Evolutionary conservation across 192 early-diverging fungal genomes (phyloP), one percentile per base, ranked within the genome.

Genomic region (Umbelopsis ramanniana): DNA sequence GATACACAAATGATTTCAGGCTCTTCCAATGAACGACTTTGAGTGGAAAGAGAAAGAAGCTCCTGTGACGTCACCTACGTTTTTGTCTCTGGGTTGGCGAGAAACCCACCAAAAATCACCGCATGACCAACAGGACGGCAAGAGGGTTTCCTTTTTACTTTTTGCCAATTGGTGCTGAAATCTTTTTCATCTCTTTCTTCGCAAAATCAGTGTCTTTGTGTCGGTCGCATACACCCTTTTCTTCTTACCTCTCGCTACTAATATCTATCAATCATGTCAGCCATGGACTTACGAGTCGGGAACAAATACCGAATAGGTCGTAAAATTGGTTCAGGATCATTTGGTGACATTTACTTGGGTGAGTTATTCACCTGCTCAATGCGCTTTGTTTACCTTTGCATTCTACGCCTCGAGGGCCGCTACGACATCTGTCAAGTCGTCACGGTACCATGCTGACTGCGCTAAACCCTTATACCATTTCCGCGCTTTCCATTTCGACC

Each of bases 291-390:
- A 76, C 80, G 94, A 77, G 93, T 98, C 63, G 95, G 91, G 75
- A 93, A 93, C 84, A 95, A 93, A 84, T 98, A 92, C 87, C 86
- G 92, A 72, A 91, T 98, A 69, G 94, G 94, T 52, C 87, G 93
- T 67, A 98, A 97, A 85, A 94, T 98, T 81, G 96, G 96, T 63
- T 91, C 91, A 52, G 96, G 96, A 66, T 94, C 92, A 55, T 98
- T 98, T 89, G 96, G 96, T 66, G 96, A 97, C 78, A 95, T 98
- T 78, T 97, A 92, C 79, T 89, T 96, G 52, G 93, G 93, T 93
- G 78, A 78, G 84, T 72, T 2, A 35, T 7, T n/a, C n/a, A n/a
- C n/a, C n/a, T n/a, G n/a, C 23, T 15, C 14, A 63, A 14, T 14
- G 4, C 9, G 23, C 17, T 23, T 47, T 26, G 0, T 45, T 24